phyloP scores from a whole-genome alignment of 768 basidiomycete genomes.

The Pleurotus cornucopiae region DNA sequence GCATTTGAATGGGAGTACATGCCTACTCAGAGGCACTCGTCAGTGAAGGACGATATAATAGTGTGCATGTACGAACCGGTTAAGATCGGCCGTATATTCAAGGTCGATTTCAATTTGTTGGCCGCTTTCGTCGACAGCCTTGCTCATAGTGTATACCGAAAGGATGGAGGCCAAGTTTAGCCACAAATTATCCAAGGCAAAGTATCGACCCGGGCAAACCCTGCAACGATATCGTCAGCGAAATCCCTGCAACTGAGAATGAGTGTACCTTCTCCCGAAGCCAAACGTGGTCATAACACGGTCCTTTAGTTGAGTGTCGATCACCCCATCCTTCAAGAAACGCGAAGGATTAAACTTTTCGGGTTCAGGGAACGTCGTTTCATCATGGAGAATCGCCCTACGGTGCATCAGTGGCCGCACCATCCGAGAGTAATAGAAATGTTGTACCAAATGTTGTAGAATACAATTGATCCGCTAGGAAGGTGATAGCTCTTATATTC shows the following conservation, averaged over 20 bases:
- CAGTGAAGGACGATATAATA: not conserved
- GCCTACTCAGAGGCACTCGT: slow-evolving; percentile 6
- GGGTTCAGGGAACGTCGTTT: slow-evolving; percentile 29
- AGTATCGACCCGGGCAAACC: slow-evolving; percentile 8
- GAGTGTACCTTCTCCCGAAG: slow-evolving; percentile 19
- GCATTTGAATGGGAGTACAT: slow-evolving; percentile 4
- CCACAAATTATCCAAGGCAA: slow-evolving; percentile 5
- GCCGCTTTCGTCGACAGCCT: slow-evolving; percentile 8
- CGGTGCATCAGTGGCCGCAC: slow-evolving; percentile 7
- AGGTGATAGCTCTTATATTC: slow-evolving; percentile 40
- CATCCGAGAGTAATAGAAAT: not conserved
- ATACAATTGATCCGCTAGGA: slow-evolving; percentile 34
- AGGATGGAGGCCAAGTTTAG: slow-evolving; percentile 6
- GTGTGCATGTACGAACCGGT: not conserved
- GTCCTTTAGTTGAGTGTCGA: not conserved
- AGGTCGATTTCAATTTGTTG: slow-evolving; percentile 13
- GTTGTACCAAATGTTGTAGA: slow-evolving; percentile 30
- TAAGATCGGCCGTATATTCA: slow-evolving; percentile 25
- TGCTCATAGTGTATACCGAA: slow-evolving; percentile 9
- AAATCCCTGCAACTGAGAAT: not conserved
- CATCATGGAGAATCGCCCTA: slow-evolving; percentile 31
- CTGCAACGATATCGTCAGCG: not conserved
- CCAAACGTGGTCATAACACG: slow-evolving; percentile 25
- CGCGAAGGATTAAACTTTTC: slow-evolving; percentile 39
- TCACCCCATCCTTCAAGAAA: slow-evolving; percentile 38